These are phyloP conservation scores for Endotrypanum monterogeii DNA, from an alignment of 208 protist genomes.

Conservation along the genomic window DNA sequence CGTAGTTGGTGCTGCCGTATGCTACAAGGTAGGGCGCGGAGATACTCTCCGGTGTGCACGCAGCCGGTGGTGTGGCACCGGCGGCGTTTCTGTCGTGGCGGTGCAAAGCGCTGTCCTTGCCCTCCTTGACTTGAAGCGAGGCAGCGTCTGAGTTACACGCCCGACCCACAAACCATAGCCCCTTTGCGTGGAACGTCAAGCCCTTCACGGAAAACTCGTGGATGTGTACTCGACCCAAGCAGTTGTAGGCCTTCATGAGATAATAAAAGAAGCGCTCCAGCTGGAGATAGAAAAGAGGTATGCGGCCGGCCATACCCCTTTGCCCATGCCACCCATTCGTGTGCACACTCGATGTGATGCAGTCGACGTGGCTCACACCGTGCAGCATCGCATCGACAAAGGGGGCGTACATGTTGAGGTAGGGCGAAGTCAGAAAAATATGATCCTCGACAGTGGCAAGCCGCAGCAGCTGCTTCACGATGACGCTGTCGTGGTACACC, in stretches of 20 bases:
- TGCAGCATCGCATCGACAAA: constrained; percentile 61
- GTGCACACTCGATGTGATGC: constrained; percentile 72
- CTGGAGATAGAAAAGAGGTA: constrained; percentile 86
- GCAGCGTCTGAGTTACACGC: neutral
- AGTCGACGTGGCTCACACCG: constrained; percentile 35
- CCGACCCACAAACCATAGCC: constrained; percentile 61
- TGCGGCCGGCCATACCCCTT: constrained; percentile 63
- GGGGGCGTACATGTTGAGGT: constrained; percentile 80
- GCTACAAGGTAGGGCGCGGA: constrained; percentile 67
- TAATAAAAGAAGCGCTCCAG: constrained; percentile 81
- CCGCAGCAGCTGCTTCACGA: constrained; percentile 56
- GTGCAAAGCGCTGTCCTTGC: neutral
- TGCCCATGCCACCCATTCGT: constrained; percentile 81
- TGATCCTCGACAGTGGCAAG: constrained; percentile 39
- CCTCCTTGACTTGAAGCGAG: neutral
- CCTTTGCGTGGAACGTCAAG: constrained; percentile 88
- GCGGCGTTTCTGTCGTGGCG: neutral
- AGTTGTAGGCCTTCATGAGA: constrained; percentile 55
- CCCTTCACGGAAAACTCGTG: constrained; percentile 66
- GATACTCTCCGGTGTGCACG: constrained; percentile 17
- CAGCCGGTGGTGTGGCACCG: neutral
- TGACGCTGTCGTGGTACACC: constrained; percentile 65
- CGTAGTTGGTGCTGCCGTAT: constrained; percentile 91
- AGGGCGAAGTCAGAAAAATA: constrained; percentile 78
- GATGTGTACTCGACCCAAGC: constrained; percentile 56